A percentile compares a stretch with the other conserved stretches of the same genome.
Conservation (phyloP, 2,329 filamentous ascomycete genomes). For the Fusarium dlaminii region DNA sequence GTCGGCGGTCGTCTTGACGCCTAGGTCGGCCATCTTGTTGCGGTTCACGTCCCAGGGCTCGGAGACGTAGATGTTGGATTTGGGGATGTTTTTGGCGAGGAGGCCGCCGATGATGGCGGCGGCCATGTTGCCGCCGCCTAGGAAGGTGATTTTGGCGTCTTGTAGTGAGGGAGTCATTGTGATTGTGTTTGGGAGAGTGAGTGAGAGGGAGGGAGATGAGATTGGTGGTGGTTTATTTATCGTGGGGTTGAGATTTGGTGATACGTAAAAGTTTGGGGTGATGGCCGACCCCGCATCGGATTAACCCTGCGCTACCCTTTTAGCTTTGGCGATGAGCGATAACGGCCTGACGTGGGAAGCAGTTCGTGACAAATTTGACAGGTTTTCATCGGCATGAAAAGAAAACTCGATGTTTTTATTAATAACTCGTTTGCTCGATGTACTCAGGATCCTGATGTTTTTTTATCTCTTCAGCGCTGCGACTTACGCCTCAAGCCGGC, state of each 20-base stretch:
- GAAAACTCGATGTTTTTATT: accelerated
- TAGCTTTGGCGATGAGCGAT: conserved; percentile 16
- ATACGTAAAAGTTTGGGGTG: conserved; percentile 27
- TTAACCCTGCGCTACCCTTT: conserved; percentile 31
- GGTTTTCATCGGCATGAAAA: neutral
- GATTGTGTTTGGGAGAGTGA: neutral
- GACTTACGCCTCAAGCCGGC: neutral
- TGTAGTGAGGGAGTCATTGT: conserved; percentile 44
- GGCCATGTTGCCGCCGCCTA: conserved; percentile 63
- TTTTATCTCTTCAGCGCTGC: neutral
- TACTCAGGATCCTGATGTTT: accelerated
- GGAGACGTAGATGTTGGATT: conserved; percentile 57
- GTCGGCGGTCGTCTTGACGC: conserved; percentile 57
- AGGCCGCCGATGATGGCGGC: conserved; percentile 62
- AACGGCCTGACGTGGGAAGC: neutral
- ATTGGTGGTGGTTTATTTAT: neutral
- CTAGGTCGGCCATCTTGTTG: conserved; percentile 56
- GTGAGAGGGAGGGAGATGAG: neutral
- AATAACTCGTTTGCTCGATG: accelerated
- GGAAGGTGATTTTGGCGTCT: conserved; percentile 49
- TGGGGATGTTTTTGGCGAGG: conserved; percentile 53
- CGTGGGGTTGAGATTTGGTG: conserved; percentile 22
- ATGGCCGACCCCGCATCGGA: conserved; percentile 32
- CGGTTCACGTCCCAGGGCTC: conserved; percentile 65
- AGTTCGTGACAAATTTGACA: neutral